These are phyloP conservation scores for Chondrus crispus DNA, from an alignment of 23 red algal genomes.

Conservation along the genomic window DNA sequence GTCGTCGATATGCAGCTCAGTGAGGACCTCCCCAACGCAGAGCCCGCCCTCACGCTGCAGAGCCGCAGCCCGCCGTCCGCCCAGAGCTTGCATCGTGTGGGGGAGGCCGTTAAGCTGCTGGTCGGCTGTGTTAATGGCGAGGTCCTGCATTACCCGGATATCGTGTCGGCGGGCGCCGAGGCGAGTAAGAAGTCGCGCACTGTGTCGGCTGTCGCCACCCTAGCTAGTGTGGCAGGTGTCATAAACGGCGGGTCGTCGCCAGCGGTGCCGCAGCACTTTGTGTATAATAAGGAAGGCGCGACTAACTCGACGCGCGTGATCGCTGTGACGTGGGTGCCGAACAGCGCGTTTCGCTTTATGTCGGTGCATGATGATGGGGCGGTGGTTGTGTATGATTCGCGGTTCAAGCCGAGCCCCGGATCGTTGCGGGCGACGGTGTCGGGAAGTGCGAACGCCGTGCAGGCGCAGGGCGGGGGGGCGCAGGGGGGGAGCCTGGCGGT, in stretches of 20 bases:
- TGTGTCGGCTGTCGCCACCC: background rate
- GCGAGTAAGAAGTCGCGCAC: background rate
- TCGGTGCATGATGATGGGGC: slow-evolving; percentile 68
- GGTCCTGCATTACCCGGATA: slow-evolving; percentile 72
- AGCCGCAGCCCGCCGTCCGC: slow-evolving; percentile 38
- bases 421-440: slow-evolving; percentile 7
- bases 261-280: background rate
- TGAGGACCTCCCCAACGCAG: slow-evolving; percentile 46
- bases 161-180: background rate
- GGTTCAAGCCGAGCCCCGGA: slow-evolving; percentile 26
- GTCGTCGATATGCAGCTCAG: slow-evolving; percentile 23
- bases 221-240: background rate
- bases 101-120: slow-evolving; percentile 46
- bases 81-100: background rate
- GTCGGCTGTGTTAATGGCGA: slow-evolving; percentile 74
- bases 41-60: background rate
- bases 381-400: slow-evolving; percentile 74
- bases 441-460: background rate
- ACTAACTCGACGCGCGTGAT: slow-evolving; percentile 59
- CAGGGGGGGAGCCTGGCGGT: background rate
- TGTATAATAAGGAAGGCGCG: slow-evolving; percentile 71
- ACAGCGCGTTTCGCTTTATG: slow-evolving; percentile 40
- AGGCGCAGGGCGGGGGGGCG: background rate
- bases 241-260: background rate
- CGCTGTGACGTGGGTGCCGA: slow-evolving; percentile 68